phyloP scores from a whole-genome alignment of 305 asterid species.

The Fraxinus angustifolia region DNA sequence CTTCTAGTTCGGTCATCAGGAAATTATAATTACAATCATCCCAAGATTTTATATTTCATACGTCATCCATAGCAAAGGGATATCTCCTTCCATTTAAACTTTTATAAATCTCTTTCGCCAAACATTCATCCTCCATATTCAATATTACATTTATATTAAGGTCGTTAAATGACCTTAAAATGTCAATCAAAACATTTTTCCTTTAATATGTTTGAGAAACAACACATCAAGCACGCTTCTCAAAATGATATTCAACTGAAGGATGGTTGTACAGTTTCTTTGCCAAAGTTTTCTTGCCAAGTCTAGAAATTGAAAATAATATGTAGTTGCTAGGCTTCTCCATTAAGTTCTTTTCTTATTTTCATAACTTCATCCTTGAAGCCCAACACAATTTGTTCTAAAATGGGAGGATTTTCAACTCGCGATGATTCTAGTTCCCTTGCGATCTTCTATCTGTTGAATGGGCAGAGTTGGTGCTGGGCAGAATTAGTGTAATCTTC shows the following conservation, averaged over 20 bases:
- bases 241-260: constrained; percentile 10
- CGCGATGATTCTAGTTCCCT: not conserved
- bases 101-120: constrained; percentile 1
- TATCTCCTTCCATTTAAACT: constrained; percentile 16
- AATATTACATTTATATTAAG: not conserved
- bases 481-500: no score
- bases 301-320: constrained; percentile 28
- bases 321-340: not conserved
- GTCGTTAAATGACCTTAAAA: not conserved
- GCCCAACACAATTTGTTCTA: constrained; percentile 1
- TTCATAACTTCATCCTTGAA: constrained; percentile 11
- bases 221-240: constrained; percentile 17
- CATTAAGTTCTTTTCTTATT: not conserved
- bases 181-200: constrained; percentile 13
- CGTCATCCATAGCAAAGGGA: constrained; percentile 17
- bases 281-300: not conserved
- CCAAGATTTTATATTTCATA: constrained; percentile 2
- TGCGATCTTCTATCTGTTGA: not conserved
- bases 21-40: not conserved
- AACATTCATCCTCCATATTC: constrained; percentile 5
- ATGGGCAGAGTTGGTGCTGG: no score
- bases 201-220: constrained; percentile 22
- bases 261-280: no score
- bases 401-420: not conserved
- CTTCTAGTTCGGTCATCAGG: constrained; percentile 18